A percentile compares a stretch with the other conserved stretches of the same genome.
These are phyloP conservation scores for Hanseniaspora occidentalis DNA, from an alignment of 805 yeast species.

Conservation along the genomic window DNA sequence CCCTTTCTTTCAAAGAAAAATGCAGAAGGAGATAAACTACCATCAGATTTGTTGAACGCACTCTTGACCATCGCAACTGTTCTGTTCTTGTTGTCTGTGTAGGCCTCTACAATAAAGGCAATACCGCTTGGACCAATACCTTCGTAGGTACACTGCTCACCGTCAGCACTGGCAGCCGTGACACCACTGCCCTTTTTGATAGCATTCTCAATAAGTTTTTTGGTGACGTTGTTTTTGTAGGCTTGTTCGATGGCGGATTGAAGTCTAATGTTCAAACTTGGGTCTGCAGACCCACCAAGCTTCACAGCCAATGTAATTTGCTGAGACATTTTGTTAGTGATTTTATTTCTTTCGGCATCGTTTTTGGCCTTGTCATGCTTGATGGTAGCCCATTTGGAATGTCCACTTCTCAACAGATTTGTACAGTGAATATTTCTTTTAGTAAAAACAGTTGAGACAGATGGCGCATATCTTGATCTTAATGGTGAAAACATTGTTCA, in stretches of 20 bases:
- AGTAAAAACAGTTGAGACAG: neutral
- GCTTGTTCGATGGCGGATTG: slow-evolving; percentile 72
- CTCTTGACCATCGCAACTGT: slow-evolving; percentile 66
- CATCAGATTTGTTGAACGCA: slow-evolving; percentile 57
- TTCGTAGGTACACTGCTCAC: slow-evolving; percentile 56
- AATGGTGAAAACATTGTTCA: too few species aligned
- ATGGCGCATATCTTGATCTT: too few species aligned
- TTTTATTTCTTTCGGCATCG: slow-evolving; percentile 64
- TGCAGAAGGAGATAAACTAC: slow-evolving; percentile 59
- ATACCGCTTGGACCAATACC: slow-evolving; percentile 91
- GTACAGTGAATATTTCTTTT: neutral
- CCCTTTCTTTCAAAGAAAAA: slow-evolving; percentile 71
- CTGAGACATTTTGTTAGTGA: slow-evolving; percentile 58
- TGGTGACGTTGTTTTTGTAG: slow-evolving; percentile 9
- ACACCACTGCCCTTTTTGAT: slow-evolving; percentile 69
- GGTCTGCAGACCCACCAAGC: slow-evolving; percentile 46
- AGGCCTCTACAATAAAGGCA: slow-evolving; percentile 71
- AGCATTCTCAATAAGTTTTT: slow-evolving; percentile 79
- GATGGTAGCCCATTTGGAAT: slow-evolving; percentile 91
- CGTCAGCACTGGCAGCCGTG: slow-evolving; percentile 30
- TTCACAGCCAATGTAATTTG: slow-evolving; percentile 67
- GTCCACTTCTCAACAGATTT: slow-evolving; percentile 42
- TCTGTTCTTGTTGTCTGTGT: slow-evolving; percentile 80
- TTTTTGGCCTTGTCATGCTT: slow-evolving; percentile 90
- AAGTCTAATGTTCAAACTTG: slow-evolving; percentile 42